phyloP scores from a whole-genome alignment of 1,139 yeast species.

The Hansenula lynferdii region DNA sequence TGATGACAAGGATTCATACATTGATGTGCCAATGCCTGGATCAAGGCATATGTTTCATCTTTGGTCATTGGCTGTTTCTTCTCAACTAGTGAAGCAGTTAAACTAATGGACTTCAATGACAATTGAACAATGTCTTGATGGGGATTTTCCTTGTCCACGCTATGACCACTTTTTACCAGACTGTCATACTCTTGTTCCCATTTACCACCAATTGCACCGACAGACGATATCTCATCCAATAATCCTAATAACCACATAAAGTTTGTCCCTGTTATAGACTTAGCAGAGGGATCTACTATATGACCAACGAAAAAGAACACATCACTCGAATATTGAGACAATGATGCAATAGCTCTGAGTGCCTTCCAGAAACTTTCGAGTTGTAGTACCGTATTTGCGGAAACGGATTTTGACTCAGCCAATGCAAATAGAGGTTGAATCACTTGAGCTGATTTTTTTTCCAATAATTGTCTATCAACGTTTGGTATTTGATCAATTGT shows the following conservation, averaged over 20 bases:
- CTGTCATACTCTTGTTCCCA: slow-evolving; percentile 61
- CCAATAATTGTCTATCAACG: slow-evolving; percentile 12
- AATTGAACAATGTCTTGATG: slow-evolving; percentile 49
- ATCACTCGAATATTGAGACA: slow-evolving; percentile 43
- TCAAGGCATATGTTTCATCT: slow-evolving; percentile 45
- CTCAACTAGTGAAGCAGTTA: slow-evolving; percentile 47
- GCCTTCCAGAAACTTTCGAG: slow-evolving; percentile 61
- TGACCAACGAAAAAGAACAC: slow-evolving; percentile 47
- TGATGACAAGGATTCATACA: slow-evolving; percentile 86
- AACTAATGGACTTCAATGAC: slow-evolving; percentile 57
- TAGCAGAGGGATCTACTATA: slow-evolving; percentile 31
- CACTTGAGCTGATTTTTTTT: slow-evolving; percentile 44
- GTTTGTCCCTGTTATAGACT: slow-evolving; percentile 34
- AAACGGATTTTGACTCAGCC: slow-evolving; percentile 45
- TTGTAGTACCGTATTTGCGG: slow-evolving; percentile 33
- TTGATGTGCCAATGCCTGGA: slow-evolving; percentile 83
- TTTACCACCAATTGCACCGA: slow-evolving; percentile 77
- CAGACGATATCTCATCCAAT: slow-evolving; percentile 75
- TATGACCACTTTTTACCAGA: slow-evolving; percentile 36
- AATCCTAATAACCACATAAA: slow-evolving; percentile 65
- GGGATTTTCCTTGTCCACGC: slow-evolving; percentile 40
- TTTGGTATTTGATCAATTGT: slow-evolving; percentile 15
- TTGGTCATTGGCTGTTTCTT: slow-evolving; percentile 18
- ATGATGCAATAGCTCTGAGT: slow-evolving; percentile 52
- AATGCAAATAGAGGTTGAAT: slow-evolving; percentile 50